Base-by-base conservation (phyloP, 306 rosid species). In the Acmispon strigosus region DNA sequence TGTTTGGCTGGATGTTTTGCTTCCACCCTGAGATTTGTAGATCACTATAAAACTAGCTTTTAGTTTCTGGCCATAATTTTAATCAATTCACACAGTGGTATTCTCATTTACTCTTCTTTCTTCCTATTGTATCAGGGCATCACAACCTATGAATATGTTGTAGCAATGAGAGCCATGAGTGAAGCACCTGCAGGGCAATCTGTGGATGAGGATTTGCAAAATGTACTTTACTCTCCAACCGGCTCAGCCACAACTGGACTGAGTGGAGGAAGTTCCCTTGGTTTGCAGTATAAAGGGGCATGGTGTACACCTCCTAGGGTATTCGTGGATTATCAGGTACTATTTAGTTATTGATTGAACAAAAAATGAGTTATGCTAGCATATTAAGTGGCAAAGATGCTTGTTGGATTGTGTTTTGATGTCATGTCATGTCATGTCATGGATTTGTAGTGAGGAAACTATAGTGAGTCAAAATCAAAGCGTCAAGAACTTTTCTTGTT, bases 301-400 rank as follows among this genome's bases (percentile, higher is more conserved):
- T 90, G 96, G 96, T 93, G 98, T 80, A 93, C 98, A 56, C 98
- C 97, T 72, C 97, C 98, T 10, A 81, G 98, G 76, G 96, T 93
- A 58, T 93, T 93, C 37, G 90, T 93, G 69, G 98, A 93, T 81
- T 87, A 90, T 86, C 96, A 93, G 97, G 98, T 93, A 82, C 72
- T 61, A 3, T 5, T 3, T 61, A 32, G 69, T 52, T 71, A 17
- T 60, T 59, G 27, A 52, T 56, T 58, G 73, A 32, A 18, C 16
- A 22, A 62, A 27, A 75, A 68, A 11, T 13, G 55, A 62, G 41
- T 69, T 53, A 9, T 45, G 53, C 58, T 9, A 45, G 19, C 32
- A 42, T 34, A n/a, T 76, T 66, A 20, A 51, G 43, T 66, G 2
- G 70, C 10, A 37, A 34, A 48, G 60, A 69, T 61, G 68, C 20